Base-by-base conservation (phyloP, 2,329 filamentous ascomycete genomes). In the Stylonectria norvegica region DNA sequence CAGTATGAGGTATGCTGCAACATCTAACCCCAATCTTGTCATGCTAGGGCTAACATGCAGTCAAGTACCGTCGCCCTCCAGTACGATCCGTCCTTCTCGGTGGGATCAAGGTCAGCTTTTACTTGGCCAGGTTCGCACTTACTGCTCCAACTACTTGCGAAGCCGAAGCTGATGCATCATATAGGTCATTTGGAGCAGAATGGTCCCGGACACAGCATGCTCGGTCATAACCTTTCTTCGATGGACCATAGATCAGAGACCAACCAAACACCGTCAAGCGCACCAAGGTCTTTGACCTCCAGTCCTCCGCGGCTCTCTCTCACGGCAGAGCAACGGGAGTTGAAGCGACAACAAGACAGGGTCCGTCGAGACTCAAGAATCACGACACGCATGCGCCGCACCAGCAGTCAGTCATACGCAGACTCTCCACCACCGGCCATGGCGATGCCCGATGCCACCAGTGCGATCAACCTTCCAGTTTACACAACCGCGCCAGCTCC, bases 291-390 rank as follows among this genome's bases (percentile, higher is more conserved):
- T 16, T 62, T 73, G 34, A 79, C 78, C 27, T 73, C 72, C 16
- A 83, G 79, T 61, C 78, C 79, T 18, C 76, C 78, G 5, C 70
- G 73, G 47, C 63, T 64, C 32, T 66, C 65, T 25, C 68, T 81
- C 55, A 78, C 76, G 5, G 66, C 76, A 5, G 78, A 82, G 56
- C 78, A 82, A 58, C 73, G 79, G 47, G 78, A 81, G 54, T 58
- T 82, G 29, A 82, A 79, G 64, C 71, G 78, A 43, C 78, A 83
- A 53, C 70, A 73, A 45, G 78, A 82, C 49, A 75, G 75, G 50
- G 74, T 69, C 31, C 73, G 80, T 42, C 69, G 79, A 50, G 76
- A 79, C 49, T 73, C 74, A 5, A 83, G 82, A 57, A 59, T 75
- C 12, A 67, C 70, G 3, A 59, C 64, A 7, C 71, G 78, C 43